phyloP scores from a whole-genome alignment of 2,329 filamentous ascomycete species.

The Aspergillus aculeatinus region DNA sequence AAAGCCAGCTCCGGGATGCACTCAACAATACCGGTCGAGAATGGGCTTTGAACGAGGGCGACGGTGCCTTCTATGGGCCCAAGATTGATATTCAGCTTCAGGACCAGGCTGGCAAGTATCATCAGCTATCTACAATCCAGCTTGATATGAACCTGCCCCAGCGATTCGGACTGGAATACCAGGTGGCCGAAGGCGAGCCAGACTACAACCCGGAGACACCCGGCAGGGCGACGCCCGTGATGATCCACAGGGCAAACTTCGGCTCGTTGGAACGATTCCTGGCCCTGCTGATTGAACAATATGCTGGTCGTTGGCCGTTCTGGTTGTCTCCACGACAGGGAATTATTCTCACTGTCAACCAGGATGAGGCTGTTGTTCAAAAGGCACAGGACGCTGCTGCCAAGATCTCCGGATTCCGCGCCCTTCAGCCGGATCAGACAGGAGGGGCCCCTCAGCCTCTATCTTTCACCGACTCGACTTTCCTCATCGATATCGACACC shows the following conservation, averaged over 20 bases:
- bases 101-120: conserved; percentile 79
- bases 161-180: conserved; percentile 74
- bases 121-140: conserved; percentile 86
- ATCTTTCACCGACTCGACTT: conserved; percentile 57
- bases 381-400: conserved; percentile 51
- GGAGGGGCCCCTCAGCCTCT: conserved; percentile 35
- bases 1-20: conserved; percentile 63
- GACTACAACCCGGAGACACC: conserved; percentile 45
- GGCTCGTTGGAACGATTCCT: conserved; percentile 83
- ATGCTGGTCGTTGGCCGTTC: conserved; percentile 78
- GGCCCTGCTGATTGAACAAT: conserved; percentile 80
- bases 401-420: conserved; percentile 46
- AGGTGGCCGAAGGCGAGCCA: conserved; percentile 48
- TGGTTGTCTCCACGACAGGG: conserved; percentile 83
- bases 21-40: conserved; percentile 62
- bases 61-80: conserved; percentile 87
- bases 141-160: conserved; percentile 87
- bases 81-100: conserved; percentile 85
- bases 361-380: conserved; percentile 48
- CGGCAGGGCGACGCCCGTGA: conserved; percentile 68
- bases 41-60: conserved; percentile 75
- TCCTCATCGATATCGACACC: conserved; percentile 70
- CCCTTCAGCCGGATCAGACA: conserved; percentile 25
- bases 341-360: conserved; percentile 70
- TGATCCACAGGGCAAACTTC: conserved; percentile 81